Evolutionary conservation across 768 basidiomycete species (phyloP).

Genomic region (Amanita pseudoporphyria): DNA sequence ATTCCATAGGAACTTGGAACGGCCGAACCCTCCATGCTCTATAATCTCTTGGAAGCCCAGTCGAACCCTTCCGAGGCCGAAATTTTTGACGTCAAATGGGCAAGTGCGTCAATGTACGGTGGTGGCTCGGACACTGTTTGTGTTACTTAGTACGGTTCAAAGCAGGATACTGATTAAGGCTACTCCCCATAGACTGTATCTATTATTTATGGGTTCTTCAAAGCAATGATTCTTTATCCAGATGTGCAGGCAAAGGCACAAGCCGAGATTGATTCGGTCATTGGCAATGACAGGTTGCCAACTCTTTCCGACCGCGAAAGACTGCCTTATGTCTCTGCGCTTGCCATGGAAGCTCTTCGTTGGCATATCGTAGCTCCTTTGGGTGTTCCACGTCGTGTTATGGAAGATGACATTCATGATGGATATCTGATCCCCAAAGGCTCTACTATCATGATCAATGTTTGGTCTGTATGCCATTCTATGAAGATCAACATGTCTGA

Average conservation of each 20-base stretch:
- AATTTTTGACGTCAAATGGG: conserved; percentile 33
- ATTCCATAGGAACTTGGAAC: conserved; percentile 16
- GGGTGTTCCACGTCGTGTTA: conserved; percentile 28
- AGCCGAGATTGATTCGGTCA: conserved; percentile 31
- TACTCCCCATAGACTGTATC: conserved; percentile 38
- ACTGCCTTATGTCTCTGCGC: conserved; percentile 31
- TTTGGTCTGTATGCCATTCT: conserved; percentile 16
- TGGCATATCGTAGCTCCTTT: conserved; percentile 26
- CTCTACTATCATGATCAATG: conserved; percentile 23
- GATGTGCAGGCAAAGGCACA: conserved; percentile 29
- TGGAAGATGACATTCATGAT: conserved; percentile 31
- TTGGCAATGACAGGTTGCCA: conserved; percentile 32
- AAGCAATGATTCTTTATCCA: conserved; percentile 30
- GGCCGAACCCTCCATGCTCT: conserved; percentile 26
- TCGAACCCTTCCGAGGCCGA: conserved; percentile 20
- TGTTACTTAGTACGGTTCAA: too few species aligned
- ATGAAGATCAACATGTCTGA: background rate
- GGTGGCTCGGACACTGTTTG: conserved; percentile 28
- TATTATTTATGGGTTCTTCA: conserved; percentile 27
- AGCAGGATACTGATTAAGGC: too few species aligned
- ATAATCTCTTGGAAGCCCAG: conserved; percentile 22
- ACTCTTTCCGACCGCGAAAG: conserved; percentile 26
- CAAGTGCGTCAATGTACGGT: conserved; percentile 37
- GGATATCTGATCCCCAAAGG: conserved; percentile 38
- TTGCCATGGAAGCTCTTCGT: conserved; percentile 27